Evolutionary conservation across 257 asterid genomes (phyloP), one percentile per base, ranked within the genome.

Genomic region (Misopates orontium): DNA sequence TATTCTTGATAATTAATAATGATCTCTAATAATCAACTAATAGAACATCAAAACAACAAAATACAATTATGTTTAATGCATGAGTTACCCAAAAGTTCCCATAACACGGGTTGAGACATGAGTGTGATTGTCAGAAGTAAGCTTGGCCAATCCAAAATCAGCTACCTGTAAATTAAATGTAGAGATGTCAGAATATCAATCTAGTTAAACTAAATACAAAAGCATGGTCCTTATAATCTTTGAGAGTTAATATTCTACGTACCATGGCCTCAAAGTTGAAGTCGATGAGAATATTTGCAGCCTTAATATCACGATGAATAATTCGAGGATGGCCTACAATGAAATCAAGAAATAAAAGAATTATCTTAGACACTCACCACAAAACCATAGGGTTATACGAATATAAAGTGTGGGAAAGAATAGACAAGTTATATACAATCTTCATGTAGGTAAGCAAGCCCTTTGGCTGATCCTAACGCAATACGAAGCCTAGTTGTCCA

Each of bases 31-130:
- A 7, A 28, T 2, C 7, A 3, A 28, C 7, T 28, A 28, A 28
- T 28, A 28, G 3, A 28, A 28, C 36, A 28, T 8, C 20, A 32
- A 5, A 17, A 3, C 10, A 42, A 23, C 12, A 54, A 22, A 28
- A 54, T 20, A 17, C 8, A 28, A 36, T 17, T 23, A 36, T 58
- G 63, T 36, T 58, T 8, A 39, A 32, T 19, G 17, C 4, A 41
- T 11, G 50, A 73, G 78, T 71, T 65, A 86, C 98, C 98, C 98
- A 19, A 93, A 90, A 56, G 98, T 93, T 71, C 98, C 98, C 98
- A 90, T 92, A n/a, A 92, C 97, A 3, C 98, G 98, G 0, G 98
- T 93, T 9, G 97, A 93, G 54, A 93, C 95, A 60, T 93, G 98
- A 74, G 97, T 93, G 62, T 71, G 45, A 68, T 85, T 89, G 25